A percentile compares a stretch with the other conserved stretches of the same genome.
These are phyloP conservation scores for Aspergillus fumigatiaffinis DNA, from an alignment of 2,329 filamentous ascomycete species.

Conservation along the genomic window DNA sequence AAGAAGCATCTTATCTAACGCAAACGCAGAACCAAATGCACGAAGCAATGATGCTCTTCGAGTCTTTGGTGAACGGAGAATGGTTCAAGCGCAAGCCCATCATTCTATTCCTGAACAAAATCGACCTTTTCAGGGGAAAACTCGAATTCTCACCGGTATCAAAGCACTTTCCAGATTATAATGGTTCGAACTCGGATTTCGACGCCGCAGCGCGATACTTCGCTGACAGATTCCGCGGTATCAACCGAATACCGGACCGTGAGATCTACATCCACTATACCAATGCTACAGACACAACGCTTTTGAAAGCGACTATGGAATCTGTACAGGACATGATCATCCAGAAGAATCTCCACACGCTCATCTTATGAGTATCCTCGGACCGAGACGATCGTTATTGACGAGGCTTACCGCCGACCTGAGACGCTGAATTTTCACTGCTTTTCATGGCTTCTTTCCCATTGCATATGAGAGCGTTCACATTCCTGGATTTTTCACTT, in stretches of 20 bases:
- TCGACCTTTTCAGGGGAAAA: conserved; percentile 79
- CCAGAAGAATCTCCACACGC: conserved; percentile 74
- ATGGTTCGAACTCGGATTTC: conserved; percentile 65
- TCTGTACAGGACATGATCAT: conserved; percentile 87
- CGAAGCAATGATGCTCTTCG: conserved; percentile 81
- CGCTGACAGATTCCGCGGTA: conserved; percentile 71
- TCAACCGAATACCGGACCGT: conserved; percentile 61
- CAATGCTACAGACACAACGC: conserved; percentile 63
- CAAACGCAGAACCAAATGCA: conserved; percentile 77
- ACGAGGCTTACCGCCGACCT: conserved; percentile 16
- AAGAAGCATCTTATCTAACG: conserved; percentile 12
- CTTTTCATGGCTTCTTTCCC: conserved; percentile 16
- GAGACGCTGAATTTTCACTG: conserved; percentile 14
- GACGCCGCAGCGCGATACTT: conserved; percentile 77
- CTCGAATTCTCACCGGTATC: conserved; percentile 66
- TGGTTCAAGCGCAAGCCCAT: conserved; percentile 81
- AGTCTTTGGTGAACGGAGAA: conserved; percentile 79
- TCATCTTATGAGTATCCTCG: conserved; percentile 56
- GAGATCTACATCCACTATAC: conserved; percentile 59
- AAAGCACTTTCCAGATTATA: conserved; percentile 74
- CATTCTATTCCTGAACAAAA: conserved; percentile 84
- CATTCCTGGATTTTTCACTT: conserved; percentile 3
- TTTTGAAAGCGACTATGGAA: conserved; percentile 81
- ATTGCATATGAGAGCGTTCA: conserved; percentile 26
- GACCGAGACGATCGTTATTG: conserved; percentile 8